These are phyloP conservation scores for Cadophora luteo-olivacea DNA, from an alignment of 2,329 filamentous ascomycete genomes.

Conservation along the genomic window DNA sequence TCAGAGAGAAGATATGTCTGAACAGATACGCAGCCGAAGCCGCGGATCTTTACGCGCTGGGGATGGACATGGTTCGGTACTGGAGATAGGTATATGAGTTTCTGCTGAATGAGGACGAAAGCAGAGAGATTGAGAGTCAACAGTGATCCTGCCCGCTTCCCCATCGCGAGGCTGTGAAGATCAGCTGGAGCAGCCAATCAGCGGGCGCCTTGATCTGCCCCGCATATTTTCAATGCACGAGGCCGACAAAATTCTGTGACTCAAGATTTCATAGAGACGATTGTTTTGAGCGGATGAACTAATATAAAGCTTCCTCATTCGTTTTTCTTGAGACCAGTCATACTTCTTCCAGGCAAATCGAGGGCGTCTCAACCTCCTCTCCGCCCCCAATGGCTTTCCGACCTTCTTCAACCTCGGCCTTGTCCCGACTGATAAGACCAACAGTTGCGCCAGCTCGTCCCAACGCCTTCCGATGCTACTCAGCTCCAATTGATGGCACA, in stretches of 20 bases:
- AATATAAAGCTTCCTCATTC: background rate
- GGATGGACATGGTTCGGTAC: slow-evolving; percentile 33
- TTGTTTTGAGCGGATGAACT: background rate
- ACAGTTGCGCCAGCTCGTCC: slow-evolving; percentile 33
- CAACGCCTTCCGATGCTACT: slow-evolving; percentile 55
- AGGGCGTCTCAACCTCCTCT: slow-evolving; percentile 13
- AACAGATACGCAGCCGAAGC: slow-evolving; percentile 42
- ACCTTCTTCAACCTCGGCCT: slow-evolving; percentile 32
- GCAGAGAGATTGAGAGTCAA: slow-evolving; percentile 20
- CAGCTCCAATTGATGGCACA: slow-evolving; percentile 61
- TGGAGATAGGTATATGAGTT: background rate
- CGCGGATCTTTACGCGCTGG: slow-evolving; percentile 40
- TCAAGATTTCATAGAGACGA: background rate
- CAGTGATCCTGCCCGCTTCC: background rate
- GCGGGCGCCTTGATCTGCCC: background rate
- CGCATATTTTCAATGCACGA: slow-evolving; percentile 21
- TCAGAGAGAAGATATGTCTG: slow-evolving; percentile 26
- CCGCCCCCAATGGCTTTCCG: slow-evolving; percentile 40
- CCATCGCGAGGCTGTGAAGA: slow-evolving; percentile 24
- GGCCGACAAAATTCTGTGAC: slow-evolving; percentile 18
- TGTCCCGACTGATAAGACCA: slow-evolving; percentile 38
- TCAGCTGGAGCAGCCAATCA: slow-evolving; percentile 14
- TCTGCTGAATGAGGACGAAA: slow-evolving; percentile 8
- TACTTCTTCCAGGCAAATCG: background rate
- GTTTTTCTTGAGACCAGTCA: background rate